These are phyloP conservation scores for Cladophialophora immunda DNA, from an alignment of 2,329 filamentous ascomycete species.

Conservation along the genomic window DNA sequence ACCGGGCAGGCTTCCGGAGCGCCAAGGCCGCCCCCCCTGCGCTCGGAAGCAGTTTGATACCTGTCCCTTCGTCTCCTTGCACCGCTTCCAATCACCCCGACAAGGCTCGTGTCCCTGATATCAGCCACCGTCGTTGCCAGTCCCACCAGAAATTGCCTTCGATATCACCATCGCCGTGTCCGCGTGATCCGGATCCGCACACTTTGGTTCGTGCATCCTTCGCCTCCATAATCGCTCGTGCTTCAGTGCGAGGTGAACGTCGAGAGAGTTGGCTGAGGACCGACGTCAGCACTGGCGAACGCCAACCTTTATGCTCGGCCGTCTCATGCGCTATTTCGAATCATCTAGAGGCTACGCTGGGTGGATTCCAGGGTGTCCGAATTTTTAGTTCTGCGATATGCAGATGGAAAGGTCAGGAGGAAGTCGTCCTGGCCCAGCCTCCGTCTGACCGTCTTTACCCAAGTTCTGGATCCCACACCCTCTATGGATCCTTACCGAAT, in stretches of 20 bases:
- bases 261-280: neutral
- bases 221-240: neutral
- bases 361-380: neutral
- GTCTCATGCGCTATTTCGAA: conserved; percentile 6
- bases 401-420: neutral
- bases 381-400: neutral
- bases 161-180: conserved; percentile 2
- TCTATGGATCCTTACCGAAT: conserved; percentile 3
- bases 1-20: neutral
- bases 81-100: neutral
- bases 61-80: neutral
- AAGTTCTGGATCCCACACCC: neutral
- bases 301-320: neutral
- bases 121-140: neutral
- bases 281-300: neutral
- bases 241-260: neutral
- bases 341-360: neutral
- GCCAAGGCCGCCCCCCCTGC: conserved; percentile 2
- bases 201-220: neutral
- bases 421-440: neutral
- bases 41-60: neutral
- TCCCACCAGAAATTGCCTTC: neutral
- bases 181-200: conserved; percentile 2
- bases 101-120: conserved; percentile 1
- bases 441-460: neutral